Evolutionary conservation across 306 rosid genomes (phyloP).

Genomic region (Datisca glomerata): DNA sequence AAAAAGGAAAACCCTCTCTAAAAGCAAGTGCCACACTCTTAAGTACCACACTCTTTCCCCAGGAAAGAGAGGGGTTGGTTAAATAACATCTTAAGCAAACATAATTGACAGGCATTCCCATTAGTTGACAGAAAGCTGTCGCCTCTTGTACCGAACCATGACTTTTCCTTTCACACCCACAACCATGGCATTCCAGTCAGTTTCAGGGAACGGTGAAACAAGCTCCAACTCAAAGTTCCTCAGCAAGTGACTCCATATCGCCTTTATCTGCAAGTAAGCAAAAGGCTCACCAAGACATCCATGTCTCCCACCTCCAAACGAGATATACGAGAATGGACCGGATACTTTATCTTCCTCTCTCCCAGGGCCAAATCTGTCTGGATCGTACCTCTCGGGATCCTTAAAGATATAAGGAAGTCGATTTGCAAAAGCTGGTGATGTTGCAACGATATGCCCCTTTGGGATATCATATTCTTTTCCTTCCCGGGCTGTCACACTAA

Average conservation of each 20-base stretch:
- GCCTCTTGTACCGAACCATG: constrained; percentile 83
- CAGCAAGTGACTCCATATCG: constrained; percentile 86
- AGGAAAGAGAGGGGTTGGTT: no score
- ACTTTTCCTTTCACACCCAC: constrained; percentile 94
- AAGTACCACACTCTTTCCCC: no score
- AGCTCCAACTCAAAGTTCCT: constrained; percentile 90
- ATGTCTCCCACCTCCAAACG: constrained; percentile 94
- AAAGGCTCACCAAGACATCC: constrained; percentile 99
- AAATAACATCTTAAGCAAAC: no score
- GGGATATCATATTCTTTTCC: constrained; percentile 83
- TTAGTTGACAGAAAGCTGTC: constrained; percentile 41
- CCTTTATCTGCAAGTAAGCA: constrained; percentile 91
- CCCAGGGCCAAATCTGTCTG: constrained; percentile 60
- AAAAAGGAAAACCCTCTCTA: constrained; percentile 1
- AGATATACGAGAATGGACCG: constrained; percentile 81
- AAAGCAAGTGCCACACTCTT: no score
- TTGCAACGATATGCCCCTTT: constrained; percentile 89
- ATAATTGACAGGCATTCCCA: not conserved
- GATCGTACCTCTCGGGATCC: constrained; percentile 76
- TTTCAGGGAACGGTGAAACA: constrained; percentile 82
- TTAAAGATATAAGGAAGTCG: constrained; percentile 59
- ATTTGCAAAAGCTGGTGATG: constrained; percentile 91
- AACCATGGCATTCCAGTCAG: constrained; percentile 98
- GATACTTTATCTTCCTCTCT: constrained; percentile 92
- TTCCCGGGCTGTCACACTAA: constrained; percentile 58